Evolutionary conservation across 257 asterid genomes (phyloP).

Genomic region (Gynochthodes officinalis): DNA sequence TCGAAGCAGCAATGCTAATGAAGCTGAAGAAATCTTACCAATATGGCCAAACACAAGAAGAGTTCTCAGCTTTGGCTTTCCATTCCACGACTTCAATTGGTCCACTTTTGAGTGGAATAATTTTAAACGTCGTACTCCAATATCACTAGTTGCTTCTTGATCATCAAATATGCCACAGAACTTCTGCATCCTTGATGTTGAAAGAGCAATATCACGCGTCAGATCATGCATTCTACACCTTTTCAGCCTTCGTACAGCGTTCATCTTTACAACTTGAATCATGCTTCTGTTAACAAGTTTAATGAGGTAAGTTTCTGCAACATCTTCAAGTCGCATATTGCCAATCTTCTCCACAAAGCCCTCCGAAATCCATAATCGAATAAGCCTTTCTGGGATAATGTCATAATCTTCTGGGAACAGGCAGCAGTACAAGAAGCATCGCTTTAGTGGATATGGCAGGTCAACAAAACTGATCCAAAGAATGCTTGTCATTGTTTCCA

Average conservation of each 20-base stretch:
- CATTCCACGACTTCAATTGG: neutral
- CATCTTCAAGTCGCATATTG: conserved; percentile 33
- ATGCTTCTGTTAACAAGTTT: conserved; percentile 35
- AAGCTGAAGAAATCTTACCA: conserved; percentile 4
- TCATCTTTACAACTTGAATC: conserved; percentile 35
- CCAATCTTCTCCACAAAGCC: conserved; percentile 27
- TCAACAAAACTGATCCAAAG: conserved; percentile 36
- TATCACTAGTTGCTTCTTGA: conserved; percentile 8
- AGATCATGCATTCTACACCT: conserved; percentile 31
- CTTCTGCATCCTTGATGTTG: conserved; percentile 24
- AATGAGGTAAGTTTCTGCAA: conserved; percentile 32
- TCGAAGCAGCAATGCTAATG: neutral
- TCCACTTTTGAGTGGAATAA: neutral
- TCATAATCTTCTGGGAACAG: conserved; percentile 42
- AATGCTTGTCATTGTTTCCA: conserved; percentile 3
- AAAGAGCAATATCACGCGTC: conserved; percentile 26
- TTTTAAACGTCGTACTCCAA: conserved; percentile 27
- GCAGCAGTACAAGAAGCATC: conserved; percentile 42
- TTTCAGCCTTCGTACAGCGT: conserved; percentile 25
- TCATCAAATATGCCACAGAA: conserved; percentile 27
- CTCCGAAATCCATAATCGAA: conserved; percentile 55
- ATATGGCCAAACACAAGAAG: conserved; percentile 17
- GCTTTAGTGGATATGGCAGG: conserved; percentile 41
- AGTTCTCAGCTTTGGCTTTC: neutral
- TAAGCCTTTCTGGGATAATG: conserved; percentile 35